Conservation (phyloP, 1,139 yeast genomes). For the Ogataea hybrid region DNA sequence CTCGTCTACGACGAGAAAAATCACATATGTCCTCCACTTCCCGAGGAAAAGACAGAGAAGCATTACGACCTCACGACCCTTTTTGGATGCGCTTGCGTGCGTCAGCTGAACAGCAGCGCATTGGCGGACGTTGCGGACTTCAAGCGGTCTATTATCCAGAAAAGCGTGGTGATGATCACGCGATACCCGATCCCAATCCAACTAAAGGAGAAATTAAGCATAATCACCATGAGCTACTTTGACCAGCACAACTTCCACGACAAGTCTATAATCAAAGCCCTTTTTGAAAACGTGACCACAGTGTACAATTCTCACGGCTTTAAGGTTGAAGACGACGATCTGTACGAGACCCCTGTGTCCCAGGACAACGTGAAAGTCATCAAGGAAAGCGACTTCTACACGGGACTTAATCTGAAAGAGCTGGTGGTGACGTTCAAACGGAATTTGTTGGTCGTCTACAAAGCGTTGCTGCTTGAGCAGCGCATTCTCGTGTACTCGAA, state of each 20-base stretch:
- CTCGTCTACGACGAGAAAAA: constrained; percentile 66
- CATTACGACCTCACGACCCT: constrained; percentile 55
- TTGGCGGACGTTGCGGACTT: constrained; percentile 39
- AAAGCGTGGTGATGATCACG: constrained; percentile 78
- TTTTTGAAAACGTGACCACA: constrained; percentile 69
- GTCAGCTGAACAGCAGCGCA: constrained; percentile 71
- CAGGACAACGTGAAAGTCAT: constrained; percentile 30
- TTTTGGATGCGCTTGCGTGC: constrained; percentile 91
- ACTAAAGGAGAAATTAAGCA: constrained; percentile 83
- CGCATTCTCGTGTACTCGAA: constrained; percentile 72
- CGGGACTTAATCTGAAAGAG: constrained; percentile 72
- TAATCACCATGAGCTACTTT: constrained; percentile 85
- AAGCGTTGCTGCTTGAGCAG: constrained; percentile 74
- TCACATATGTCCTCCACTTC: constrained; percentile 41
- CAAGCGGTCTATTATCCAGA: constrained; percentile 88
- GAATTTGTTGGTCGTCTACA: constrained; percentile 66
- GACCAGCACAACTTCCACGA: constrained; percentile 77
- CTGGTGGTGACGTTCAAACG: constrained; percentile 58
- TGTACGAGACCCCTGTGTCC: constrained; percentile 22
- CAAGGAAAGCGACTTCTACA: constrained; percentile 58
- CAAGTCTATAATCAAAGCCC: constrained; percentile 59
- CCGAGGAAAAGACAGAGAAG: constrained; percentile 32
- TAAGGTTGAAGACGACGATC: constrained; percentile 30
- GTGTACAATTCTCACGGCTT: constrained; percentile 36
- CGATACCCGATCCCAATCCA: constrained; percentile 86